These are phyloP conservation scores for Blastobotrys parvus DNA, from an alignment of 805 yeast species.

Conservation along the genomic window DNA sequence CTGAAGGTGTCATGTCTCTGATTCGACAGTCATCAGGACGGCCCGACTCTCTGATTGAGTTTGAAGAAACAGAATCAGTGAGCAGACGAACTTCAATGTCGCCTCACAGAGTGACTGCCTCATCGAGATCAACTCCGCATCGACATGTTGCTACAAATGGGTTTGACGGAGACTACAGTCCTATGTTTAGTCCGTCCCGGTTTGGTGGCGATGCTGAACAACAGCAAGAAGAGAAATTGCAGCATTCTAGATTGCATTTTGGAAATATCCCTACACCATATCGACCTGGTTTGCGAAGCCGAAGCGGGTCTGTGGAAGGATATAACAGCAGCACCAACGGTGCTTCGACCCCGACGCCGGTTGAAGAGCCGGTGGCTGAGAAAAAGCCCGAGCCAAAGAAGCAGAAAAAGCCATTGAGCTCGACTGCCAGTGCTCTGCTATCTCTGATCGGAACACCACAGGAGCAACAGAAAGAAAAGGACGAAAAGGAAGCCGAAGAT, in stretches of 20 bases:
- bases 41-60: constrained; percentile 5
- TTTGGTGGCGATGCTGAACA: background rate
- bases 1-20: constrained; percentile 50
- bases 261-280: constrained; percentile 12
- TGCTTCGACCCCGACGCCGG: background rate
- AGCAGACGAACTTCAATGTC: background rate
- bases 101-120: background rate
- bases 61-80: background rate
- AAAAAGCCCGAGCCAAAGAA: background rate
- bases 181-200: background rate
- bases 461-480: constrained; percentile 6
- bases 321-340: background rate
- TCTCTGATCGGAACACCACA: constrained; percentile 34
- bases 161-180: background rate
- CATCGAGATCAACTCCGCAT: background rate
- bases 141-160: background rate
- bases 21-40: constrained; percentile 12
- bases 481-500: constrained; percentile 9
- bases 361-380: background rate
- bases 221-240: background rate
- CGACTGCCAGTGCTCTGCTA: constrained; percentile 42
- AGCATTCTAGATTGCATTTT: background rate
- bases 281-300: constrained; percentile 5
- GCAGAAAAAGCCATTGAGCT: constrained; percentile 27
- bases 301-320: constrained; percentile 2